A percentile compares a stretch with the other conserved stretches of the same genome.
Conservation (phyloP, 805 yeast genomes). For the Millerago galiae region DNA sequence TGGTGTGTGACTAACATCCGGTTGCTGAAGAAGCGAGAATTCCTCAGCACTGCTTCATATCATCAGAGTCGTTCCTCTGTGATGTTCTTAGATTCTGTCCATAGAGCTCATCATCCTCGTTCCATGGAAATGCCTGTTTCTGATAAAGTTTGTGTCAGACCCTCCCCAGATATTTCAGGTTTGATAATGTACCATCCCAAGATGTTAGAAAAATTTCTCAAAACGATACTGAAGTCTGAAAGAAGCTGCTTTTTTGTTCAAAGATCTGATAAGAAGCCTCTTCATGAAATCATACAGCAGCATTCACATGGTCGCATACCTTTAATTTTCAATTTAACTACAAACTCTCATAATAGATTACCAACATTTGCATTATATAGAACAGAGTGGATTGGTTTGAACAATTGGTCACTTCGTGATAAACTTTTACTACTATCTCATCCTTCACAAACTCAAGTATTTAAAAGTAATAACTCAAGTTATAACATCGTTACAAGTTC, state of each 20-base stretch:
- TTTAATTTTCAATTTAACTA: neutral
- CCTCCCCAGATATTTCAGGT: conserved; percentile 9
- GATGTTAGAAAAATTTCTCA: neutral
- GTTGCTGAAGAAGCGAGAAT: neutral
- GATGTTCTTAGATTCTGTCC: conserved; percentile 7
- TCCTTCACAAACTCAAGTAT: neutral
- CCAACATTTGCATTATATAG: neutral
- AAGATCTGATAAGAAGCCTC: neutral
- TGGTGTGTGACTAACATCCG: conserved; percentile 9
- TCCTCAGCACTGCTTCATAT: conserved; percentile 1
- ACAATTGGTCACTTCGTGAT: conserved; percentile 5
- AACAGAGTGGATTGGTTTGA: conserved; percentile 4
- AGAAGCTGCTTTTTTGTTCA: neutral
- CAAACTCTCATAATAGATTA: neutral
- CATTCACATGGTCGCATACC: neutral
- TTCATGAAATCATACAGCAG: neutral
- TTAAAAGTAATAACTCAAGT: neutral
- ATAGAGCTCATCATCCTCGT: neutral
- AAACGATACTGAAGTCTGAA: neutral
- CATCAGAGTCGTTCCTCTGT: conserved; percentile 7
- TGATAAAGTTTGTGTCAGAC: conserved; percentile 2
- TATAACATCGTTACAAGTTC: neutral
- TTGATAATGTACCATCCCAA: conserved; percentile 9
- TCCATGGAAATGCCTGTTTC: neutral
- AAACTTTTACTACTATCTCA: neutral